Evolutionary conservation across 2,329 filamentous ascomycete species (phyloP).

Genomic region (Hypomyces rosellus): DNA sequence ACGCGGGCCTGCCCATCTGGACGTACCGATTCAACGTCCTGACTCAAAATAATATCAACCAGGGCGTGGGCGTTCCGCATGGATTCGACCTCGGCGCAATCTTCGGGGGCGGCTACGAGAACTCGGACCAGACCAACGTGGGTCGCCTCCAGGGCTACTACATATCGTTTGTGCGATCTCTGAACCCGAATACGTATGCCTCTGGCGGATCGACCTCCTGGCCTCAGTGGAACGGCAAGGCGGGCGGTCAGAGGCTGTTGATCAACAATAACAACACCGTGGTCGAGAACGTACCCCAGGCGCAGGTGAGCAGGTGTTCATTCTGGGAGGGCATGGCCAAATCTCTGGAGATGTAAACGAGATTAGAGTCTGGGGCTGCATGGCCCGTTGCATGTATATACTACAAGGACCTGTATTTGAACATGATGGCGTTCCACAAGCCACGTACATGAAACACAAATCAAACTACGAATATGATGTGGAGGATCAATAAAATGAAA

Average conservation of each 20-base stretch:
- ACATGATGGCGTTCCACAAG: no score
- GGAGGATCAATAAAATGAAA: no score
- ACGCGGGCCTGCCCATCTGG: slow-evolving; percentile 5
- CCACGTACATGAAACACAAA: no score
- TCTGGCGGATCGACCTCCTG: slow-evolving; percentile 6
- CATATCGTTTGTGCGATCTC: slow-evolving; percentile 58
- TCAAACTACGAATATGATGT: no score
- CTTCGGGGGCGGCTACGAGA: slow-evolving; percentile 43
- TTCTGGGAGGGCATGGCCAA: slow-evolving; percentile 7
- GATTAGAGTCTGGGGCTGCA: no score
- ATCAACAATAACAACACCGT: slow-evolving; percentile 10
- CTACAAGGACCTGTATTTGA: no score
- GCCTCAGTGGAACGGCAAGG: slow-evolving; percentile 10
- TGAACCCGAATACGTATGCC: slow-evolving; percentile 57
- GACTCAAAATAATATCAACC: slow-evolving; percentile 30
- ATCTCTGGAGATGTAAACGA: slow-evolving; percentile 3
- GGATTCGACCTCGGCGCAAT: slow-evolving; percentile 58
- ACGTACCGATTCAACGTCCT: slow-evolving; percentile 11
- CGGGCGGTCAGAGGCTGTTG: slow-evolving; percentile 3
- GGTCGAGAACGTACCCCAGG: slow-evolving; percentile 5
- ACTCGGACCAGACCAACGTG: slow-evolving; percentile 38
- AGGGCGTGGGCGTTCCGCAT: slow-evolving; percentile 56
- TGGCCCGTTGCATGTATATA: no score
- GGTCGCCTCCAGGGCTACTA: slow-evolving; percentile 59
- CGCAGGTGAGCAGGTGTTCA: slow-evolving; percentile 5